Conservation (phyloP, 192 early-diverging fungal species). For the Physocladia obscura region DNA sequence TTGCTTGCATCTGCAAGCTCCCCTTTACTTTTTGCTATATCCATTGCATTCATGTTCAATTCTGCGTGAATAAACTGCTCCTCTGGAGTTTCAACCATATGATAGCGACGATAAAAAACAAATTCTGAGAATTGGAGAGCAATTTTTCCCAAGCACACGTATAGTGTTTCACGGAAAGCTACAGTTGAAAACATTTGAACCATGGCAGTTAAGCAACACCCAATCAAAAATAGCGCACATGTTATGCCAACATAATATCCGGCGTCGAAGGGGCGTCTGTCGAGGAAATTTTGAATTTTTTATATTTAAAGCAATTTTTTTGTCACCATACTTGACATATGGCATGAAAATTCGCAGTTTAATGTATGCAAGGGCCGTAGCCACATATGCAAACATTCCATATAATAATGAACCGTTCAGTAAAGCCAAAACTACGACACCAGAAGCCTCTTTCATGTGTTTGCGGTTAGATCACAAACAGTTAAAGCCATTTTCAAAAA, state of each 20-base stretch:
- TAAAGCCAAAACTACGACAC: background rate
- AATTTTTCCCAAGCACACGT: background rate
- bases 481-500: background rate
- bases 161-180: background rate
- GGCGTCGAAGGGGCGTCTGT: background rate
- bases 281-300: too few species aligned
- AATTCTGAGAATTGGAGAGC: background rate
- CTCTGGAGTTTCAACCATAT: slow-evolving; percentile 1
- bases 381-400: slow-evolving; percentile 5
- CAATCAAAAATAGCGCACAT: slow-evolving; percentile 1
- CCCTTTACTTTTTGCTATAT: background rate
- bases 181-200: slow-evolving; percentile 1
- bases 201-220: background rate
- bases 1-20: slow-evolving; percentile 1
- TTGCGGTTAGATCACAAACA: background rate
- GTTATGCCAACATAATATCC: background rate
- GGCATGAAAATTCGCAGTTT: slow-evolving; percentile 1
- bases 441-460: slow-evolving; percentile 3
- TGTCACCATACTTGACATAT: background rate
- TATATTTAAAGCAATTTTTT: background rate
- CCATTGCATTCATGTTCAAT: background rate
- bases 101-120: slow-evolving; percentile 1
- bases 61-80: slow-evolving; percentile 16
- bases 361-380: background rate
- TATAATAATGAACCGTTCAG: slow-evolving; percentile 5